phyloP scores from a whole-genome alignment of 1,139 yeast genomes.

The Suhomyces yuchorum region DNA sequence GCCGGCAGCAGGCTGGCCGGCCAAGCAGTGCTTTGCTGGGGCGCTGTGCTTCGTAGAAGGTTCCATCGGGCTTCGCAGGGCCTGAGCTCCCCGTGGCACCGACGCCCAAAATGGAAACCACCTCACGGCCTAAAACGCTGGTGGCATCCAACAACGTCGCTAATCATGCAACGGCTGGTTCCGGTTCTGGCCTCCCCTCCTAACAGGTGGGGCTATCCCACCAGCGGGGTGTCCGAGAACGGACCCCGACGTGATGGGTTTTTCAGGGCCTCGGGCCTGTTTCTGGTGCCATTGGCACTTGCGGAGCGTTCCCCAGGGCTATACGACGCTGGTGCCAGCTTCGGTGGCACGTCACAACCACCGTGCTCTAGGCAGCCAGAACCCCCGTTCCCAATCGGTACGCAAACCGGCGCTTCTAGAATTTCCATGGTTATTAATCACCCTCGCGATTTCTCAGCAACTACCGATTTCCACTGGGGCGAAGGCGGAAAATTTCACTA shows the following conservation, averaged over 20 bases:
- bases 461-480: not conserved
- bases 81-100: too few species aligned
- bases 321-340: too few species aligned
- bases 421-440: conserved; percentile 15
- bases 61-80: too few species aligned
- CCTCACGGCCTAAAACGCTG: too few species aligned
- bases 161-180: not conserved
- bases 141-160: not conserved
- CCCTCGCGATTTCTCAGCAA: conserved; percentile 12
- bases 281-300: too few species aligned
- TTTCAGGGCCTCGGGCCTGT: not conserved
- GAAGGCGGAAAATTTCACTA: conserved; percentile 6
- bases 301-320: too few species aligned
- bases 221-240: conserved; percentile 1
- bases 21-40: too few species aligned
- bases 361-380: not conserved
- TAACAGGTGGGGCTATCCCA: not conserved
- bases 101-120: too few species aligned
- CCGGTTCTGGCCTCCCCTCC: not conserved
- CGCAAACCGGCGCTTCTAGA: conserved; percentile 14
- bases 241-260: not conserved
- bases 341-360: not conserved
- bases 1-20: too few species aligned
- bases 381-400: not conserved
- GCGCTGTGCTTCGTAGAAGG: too few species aligned